Base-by-base conservation (phyloP, 2,329 filamentous ascomycete species). In the Paecilomyces variotii region DNA sequence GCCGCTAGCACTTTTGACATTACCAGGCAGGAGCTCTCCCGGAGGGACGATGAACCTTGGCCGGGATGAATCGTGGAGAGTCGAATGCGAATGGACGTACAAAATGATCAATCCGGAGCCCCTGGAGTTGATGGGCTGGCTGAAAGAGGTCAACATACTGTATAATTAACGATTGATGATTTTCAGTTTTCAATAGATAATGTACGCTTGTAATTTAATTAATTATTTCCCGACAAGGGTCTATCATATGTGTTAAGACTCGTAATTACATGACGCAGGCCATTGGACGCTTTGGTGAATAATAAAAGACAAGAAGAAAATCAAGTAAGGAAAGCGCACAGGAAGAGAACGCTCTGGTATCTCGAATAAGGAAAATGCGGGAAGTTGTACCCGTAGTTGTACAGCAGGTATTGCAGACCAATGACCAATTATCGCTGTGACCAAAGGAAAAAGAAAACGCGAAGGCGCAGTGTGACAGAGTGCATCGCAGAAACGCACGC, bases 1-100 rank as follows among this genome's bases (percentile, higher is more conserved):
- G 30, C 63, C 66, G 19, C 19, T 72, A 49, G 65, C 65, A 14
- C 60, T 72, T 53, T 71, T 71, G 3, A 72, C 72, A 19, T 45
- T 72, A 54, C 61, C 63, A 34, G 56, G 63, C 49, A 60, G 57
- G 34, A 34, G 72, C 30, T 61, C 63, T 27, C 14, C 5, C 19
- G 53, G 25, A 35, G 34, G 24, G 34, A 53, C 28, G 39, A 45
- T 61, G 19, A 55, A 59, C 55, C 27, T 55, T 56, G 27, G 49
- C 24, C 4, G 56, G 53, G 14, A 57, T 56, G 28, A 32, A 25
- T 57, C 24, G 32, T 70, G 67, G 65, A 64, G 35, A n/a, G 51
- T 76, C 5, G 62, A 62, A n/a, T 77, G 72, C 67, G 67, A 75
- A 57, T 74, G 74, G 68, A 70, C 65, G 63, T 77, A 72, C 65